Conservation (phyloP, 2,329 filamentous ascomycete species). For the Coniochaeta prunicola region DNA sequence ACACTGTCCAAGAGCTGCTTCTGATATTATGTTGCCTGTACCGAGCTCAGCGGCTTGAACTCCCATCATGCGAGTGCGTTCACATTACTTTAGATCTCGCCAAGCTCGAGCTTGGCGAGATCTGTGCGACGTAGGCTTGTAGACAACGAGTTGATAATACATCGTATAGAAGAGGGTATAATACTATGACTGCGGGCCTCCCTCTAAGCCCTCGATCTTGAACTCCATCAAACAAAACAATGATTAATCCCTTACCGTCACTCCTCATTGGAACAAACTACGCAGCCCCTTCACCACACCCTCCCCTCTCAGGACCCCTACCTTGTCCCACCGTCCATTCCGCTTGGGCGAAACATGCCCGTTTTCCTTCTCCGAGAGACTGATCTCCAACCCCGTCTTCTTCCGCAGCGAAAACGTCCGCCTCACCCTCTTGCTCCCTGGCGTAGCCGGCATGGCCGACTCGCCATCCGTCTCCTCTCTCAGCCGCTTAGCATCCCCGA, state of each 20-base stretch:
- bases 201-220: background rate
- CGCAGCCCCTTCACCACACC: background rate
- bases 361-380: background rate
- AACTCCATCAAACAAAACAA: background rate
- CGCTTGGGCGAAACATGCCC: background rate
- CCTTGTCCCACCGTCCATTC: background rate
- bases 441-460: background rate
- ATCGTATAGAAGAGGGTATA: background rate
- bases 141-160: background rate
- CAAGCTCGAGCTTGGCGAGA: background rate
- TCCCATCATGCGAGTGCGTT: no score
- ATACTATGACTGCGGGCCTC: background rate
- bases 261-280: background rate
- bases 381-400: background rate
- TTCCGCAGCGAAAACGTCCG: background rate
- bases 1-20: no score
- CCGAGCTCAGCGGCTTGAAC: no score
- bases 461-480: background rate
- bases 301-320: background rate
- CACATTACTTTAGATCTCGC: background rate
- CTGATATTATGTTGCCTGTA: background rate
- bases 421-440: background rate
- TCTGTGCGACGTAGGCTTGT: background rate
- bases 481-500: background rate
- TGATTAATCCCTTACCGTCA: no score